phyloP scores from a whole-genome alignment of 2,329 filamentous ascomycete genomes.

The Hymenoscyphus salicellus region DNA sequence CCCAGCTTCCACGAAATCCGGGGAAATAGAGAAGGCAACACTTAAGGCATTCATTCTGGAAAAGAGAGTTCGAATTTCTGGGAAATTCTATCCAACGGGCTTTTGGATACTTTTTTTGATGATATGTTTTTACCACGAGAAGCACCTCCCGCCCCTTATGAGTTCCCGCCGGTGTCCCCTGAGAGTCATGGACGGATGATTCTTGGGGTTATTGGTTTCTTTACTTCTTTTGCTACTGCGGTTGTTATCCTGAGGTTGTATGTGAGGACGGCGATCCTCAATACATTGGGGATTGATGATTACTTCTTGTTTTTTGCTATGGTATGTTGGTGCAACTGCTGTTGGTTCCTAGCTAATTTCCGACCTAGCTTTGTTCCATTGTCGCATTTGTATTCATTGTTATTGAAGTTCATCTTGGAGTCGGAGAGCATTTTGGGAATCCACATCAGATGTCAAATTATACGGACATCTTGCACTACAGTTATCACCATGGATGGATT shows the following conservation, averaged over 20 bases:
- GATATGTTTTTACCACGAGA: slow-evolving; percentile 19
- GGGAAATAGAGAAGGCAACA: slow-evolving; percentile 8
- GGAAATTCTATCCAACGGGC: slow-evolving; percentile 1
- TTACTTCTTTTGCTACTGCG: slow-evolving; percentile 39
- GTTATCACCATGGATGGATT: slow-evolving; percentile 43
- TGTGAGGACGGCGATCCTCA: slow-evolving; percentile 45
- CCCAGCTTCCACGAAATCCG: slow-evolving; percentile 3
- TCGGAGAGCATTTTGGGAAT: slow-evolving; percentile 43
- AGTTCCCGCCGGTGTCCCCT: slow-evolving; percentile 17
- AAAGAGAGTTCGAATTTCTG: slow-evolving; percentile 11
- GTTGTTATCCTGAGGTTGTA: slow-evolving; percentile 42
- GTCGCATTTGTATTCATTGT: slow-evolving; percentile 39
- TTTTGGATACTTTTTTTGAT: background rate
- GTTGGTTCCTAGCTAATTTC: background rate
- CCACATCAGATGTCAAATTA: slow-evolving; percentile 28
- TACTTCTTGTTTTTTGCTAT: slow-evolving; percentile 40
- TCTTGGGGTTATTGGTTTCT: slow-evolving; percentile 39
- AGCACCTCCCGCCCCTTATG: background rate
- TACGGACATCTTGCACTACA: slow-evolving; percentile 37
- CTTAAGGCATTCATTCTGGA: slow-evolving; percentile 3
- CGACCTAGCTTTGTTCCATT: slow-evolving; percentile 18
- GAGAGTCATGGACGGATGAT: slow-evolving; percentile 38
- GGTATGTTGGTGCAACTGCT: slow-evolving; percentile 30
- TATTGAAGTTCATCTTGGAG: slow-evolving; percentile 41
- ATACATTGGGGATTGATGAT: slow-evolving; percentile 47